These are phyloP conservation scores for Endocalyx cinctus DNA, from an alignment of 2,329 filamentous ascomycete species.

Conservation along the genomic window DNA sequence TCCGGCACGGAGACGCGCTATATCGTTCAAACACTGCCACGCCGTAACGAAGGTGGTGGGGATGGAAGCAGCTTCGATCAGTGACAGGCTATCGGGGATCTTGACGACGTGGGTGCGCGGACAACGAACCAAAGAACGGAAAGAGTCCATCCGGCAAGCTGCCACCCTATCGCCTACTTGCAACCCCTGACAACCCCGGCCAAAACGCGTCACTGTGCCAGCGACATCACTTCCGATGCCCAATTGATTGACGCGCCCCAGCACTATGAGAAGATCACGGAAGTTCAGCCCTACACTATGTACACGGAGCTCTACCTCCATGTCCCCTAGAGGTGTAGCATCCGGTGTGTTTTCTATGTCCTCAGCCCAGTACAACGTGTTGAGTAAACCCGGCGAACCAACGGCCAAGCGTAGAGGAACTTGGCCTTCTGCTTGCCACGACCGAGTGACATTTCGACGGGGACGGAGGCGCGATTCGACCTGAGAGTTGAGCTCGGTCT, in stretches of 20 bases:
- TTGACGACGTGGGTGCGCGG: background rate
- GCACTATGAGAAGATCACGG: background rate
- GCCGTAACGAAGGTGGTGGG: conserved; percentile 1
- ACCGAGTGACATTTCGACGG: no score
- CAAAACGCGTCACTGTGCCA: background rate
- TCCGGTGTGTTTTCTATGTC: background rate
- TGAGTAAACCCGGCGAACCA: background rate
- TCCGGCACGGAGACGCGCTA: conserved; percentile 1
- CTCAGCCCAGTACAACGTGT: background rate
- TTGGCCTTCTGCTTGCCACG: no score
- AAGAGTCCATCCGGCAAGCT: background rate
- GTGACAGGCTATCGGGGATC: background rate
- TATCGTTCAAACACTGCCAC: background rate
- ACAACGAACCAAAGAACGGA: background rate
- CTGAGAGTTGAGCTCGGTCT: no score
- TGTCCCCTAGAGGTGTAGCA: background rate
- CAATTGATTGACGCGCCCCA: background rate
- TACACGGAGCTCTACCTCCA: background rate
- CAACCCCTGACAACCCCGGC: background rate
- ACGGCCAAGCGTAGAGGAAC: background rate
- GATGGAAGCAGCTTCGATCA: background rate
- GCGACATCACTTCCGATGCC: background rate
- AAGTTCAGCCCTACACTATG: background rate
- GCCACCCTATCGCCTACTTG: conserved; percentile 5
- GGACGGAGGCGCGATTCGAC: no score